Base-by-base conservation (phyloP, 202 grass and related monocot genomes). In the Schoenoplectus triqueter region DNA sequence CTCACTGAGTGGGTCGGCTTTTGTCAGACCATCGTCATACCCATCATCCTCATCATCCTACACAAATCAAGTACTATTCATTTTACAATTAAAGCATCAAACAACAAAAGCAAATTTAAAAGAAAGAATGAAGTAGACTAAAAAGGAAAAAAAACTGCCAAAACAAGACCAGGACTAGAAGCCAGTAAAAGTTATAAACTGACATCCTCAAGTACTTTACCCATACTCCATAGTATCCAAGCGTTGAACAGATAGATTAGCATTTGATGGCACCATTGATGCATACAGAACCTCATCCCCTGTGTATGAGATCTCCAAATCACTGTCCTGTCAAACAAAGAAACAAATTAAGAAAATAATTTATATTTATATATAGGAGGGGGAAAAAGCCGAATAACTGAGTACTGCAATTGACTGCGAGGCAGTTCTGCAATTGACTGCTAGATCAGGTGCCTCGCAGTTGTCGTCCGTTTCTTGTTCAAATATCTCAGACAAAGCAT, bases 201-300 rank as follows among this genome's bases (percentile, higher is more conserved):
- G 64, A 95, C 95, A 88, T 95, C 89, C 57, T 95, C 91, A 80
- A 95, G 91, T 54, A 95, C 88, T 88, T 95, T 95, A 3, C 91
- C n/a, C n/a, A n/a, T n/a, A n/a, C n/a, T n/a, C 95, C 91, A 95
- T 92, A 51, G 91, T 89, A 86, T 95, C 88, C 69, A 98, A 88
- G 80, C 94, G 91, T 85, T 98, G 87, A 65, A 91, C 61, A 71
- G 91, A 90, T 1, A 87, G 92, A 86, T 86, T 92, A 71, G 74
- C 71, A 87, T 88, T 90, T 55, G 90, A 93, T 45, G 91, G 92
- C 71, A 92, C 85, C 18, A 90, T 90, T 45, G 89, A 80, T n/a
- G 90, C 88, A 86, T 93, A 87, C 20, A 92, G 59, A 59, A 90
- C 80, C 82, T 95, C 93, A 60, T 91, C 80, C 65, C 80, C 88